A percentile compares a stretch with the other conserved stretches of the same genome.
Evolutionary conservation across 176 grass and related monocot species (phyloP).

Genomic region (Elaeis guineensis): DNA sequence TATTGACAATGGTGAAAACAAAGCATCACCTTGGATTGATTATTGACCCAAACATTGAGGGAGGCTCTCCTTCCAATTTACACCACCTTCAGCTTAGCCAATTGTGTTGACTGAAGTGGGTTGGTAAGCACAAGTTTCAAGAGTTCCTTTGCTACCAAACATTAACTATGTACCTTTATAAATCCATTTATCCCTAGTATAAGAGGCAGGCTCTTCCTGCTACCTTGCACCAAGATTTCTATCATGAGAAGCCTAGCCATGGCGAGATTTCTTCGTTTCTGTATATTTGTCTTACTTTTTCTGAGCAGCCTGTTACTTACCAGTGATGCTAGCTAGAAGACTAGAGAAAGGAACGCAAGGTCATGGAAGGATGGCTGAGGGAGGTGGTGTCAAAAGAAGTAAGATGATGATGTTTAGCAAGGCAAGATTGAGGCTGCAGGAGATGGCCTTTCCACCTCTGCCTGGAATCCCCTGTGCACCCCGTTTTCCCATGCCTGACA

Average conservation of each 20-base stretch:
- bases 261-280: not conserved
- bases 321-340: not conserved
- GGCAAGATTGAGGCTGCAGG: too few species aligned
- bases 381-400: not conserved
- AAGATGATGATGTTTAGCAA: too few species aligned
- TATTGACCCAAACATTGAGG: too few species aligned
- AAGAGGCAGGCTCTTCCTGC: constrained; percentile 34
- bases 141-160: too few species aligned
- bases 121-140: too few species aligned
- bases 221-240: constrained; percentile 9
- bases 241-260: not conserved
- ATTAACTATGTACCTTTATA: not conserved
- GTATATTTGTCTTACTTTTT: not conserved
- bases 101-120: too few species aligned
- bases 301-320: not conserved
- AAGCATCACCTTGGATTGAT: too few species aligned
- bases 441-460: too few species aligned
- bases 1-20: too few species aligned
- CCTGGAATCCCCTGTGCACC: not conserved
- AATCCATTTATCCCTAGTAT: constrained; percentile 6
- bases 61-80: too few species aligned
- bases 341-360: not conserved
- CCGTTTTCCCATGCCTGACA: not conserved
- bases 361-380: not conserved
- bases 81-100: too few species aligned